phyloP scores from a whole-genome alignment of 2,329 filamentous ascomycete genomes.

The Aspergillus hiratsukae region DNA sequence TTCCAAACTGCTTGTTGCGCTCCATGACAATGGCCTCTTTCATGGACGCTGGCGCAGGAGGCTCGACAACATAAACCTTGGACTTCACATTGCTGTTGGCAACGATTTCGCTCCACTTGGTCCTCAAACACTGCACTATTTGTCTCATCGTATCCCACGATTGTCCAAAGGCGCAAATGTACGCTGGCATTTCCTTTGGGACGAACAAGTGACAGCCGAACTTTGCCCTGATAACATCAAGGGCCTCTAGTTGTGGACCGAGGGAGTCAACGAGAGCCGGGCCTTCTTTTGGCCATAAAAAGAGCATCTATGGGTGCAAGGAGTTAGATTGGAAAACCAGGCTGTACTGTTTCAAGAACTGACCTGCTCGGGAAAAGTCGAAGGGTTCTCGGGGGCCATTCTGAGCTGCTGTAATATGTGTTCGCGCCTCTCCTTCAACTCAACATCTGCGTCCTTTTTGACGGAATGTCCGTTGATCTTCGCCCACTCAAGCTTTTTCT shows the following conservation, averaged over 20 bases:
- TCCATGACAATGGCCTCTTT: slow-evolving; percentile 23
- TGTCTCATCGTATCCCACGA: slow-evolving; percentile 33
- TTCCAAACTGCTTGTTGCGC: slow-evolving; percentile 13
- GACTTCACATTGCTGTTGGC: slow-evolving; percentile 25
- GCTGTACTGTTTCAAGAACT: slow-evolving; percentile 1
- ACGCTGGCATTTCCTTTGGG: slow-evolving; percentile 24
- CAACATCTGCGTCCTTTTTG: slow-evolving; percentile 21
- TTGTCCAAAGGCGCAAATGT: slow-evolving; percentile 29
- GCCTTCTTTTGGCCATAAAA: slow-evolving; percentile 45
- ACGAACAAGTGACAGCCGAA: slow-evolving; percentile 40
- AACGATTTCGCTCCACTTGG: slow-evolving; percentile 25
- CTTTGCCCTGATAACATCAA: slow-evolving; percentile 43
- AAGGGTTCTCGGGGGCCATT: slow-evolving; percentile 19
- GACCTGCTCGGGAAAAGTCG: slow-evolving; percentile 24
- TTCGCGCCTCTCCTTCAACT: slow-evolving; percentile 20
- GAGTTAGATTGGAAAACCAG: neutral
- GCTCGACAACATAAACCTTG: slow-evolving; percentile 33
- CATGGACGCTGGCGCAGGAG: slow-evolving; percentile 18
- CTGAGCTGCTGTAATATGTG: slow-evolving; percentile 21
- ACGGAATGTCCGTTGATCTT: slow-evolving; percentile 22
- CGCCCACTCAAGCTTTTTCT: slow-evolving; percentile 18
- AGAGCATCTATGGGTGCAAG: slow-evolving; percentile 28
- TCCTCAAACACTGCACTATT: slow-evolving; percentile 27
- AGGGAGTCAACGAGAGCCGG: slow-evolving; percentile 38
- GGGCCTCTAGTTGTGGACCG: slow-evolving; percentile 38